phyloP scores from a whole-genome alignment of 2,329 filamentous ascomycete genomes.

The Dactylonectria estremocensis region DNA sequence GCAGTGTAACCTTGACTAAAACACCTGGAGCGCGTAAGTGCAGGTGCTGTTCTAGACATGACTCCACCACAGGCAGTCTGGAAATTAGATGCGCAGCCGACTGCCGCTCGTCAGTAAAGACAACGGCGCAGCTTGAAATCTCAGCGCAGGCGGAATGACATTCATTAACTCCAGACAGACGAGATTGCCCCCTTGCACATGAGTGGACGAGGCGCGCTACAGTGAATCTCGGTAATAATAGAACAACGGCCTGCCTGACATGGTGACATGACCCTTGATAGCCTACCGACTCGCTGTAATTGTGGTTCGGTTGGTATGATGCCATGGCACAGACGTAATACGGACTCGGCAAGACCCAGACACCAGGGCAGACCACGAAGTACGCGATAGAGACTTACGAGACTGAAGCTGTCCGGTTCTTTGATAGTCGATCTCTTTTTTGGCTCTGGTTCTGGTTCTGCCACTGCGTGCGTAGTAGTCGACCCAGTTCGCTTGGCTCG shows the following conservation, averaged over 20 bases:
- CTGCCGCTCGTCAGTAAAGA: conserved; percentile 23
- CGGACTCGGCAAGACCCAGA: background rate
- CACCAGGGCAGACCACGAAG: background rate
- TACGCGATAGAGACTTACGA: conserved; percentile 4
- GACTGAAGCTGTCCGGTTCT: background rate
- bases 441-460: conserved; percentile 3
- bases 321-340: background rate
- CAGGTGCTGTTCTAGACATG: conserved; percentile 1
- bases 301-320: background rate
- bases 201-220: conserved; percentile 37
- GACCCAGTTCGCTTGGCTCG: conserved; percentile 16
- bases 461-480: background rate
- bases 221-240: conserved; percentile 25
- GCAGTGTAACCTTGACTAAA: conserved; percentile 22
- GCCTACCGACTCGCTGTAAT: background rate
- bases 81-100: conserved; percentile 19
- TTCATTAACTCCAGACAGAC: conserved; percentile 30
- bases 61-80: conserved; percentile 12
- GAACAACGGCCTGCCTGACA: background rate
- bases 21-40: conserved; percentile 12
- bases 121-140: conserved; percentile 18
- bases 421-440: background rate
- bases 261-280: background rate
- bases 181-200: conserved; percentile 35
- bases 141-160: conserved; percentile 17